Conservation (phyloP, 202 grass and related monocot species). For the Dendrocalamus latiflorus region DNA sequence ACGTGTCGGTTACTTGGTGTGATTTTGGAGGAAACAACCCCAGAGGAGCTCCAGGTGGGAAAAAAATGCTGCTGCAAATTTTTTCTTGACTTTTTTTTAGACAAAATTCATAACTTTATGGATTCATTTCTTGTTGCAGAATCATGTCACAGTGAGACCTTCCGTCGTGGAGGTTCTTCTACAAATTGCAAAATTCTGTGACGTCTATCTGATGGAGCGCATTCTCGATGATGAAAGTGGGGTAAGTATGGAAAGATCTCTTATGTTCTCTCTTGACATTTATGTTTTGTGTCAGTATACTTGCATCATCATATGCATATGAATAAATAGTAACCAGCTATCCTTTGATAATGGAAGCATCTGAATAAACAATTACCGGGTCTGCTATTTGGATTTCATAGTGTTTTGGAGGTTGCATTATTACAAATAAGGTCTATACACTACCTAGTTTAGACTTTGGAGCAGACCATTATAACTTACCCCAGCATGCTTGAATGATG, state of each 20-base stretch:
- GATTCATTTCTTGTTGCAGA: slow-evolving; percentile 45
- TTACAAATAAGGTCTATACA: not conserved
- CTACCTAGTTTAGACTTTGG: not conserved
- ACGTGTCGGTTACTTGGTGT: slow-evolving; percentile 90
- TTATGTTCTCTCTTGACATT: not conserved
- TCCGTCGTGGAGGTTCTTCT: slow-evolving; percentile 77
- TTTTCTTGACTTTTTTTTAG: not conserved
- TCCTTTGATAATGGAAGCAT: not conserved
- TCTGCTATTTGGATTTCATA: not conserved
- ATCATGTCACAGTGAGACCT: slow-evolving; percentile 70
- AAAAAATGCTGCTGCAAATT: slow-evolving; percentile 14
- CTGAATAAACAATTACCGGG: not conserved
- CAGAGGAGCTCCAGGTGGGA: slow-evolving; percentile 95
- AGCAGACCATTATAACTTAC: not conserved
- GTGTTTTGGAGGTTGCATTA: not conserved
- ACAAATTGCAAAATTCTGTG: slow-evolving; percentile 88
- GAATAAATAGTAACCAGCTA: not conserved
- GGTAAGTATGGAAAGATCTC: slow-evolving; percentile 39
- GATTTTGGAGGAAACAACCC: slow-evolving; percentile 83
- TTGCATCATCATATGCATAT: not conserved
- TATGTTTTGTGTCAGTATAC: not conserved
- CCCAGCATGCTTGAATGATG: not conserved
- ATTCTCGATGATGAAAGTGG: slow-evolving; percentile 81
- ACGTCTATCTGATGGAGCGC: slow-evolving; percentile 93
- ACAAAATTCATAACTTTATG: not conserved